Evolutionary conservation across 129 eudicot species (phyloP), one percentile per base, ranked within the genome.

Genomic region (Escallonia rubra): DNA sequence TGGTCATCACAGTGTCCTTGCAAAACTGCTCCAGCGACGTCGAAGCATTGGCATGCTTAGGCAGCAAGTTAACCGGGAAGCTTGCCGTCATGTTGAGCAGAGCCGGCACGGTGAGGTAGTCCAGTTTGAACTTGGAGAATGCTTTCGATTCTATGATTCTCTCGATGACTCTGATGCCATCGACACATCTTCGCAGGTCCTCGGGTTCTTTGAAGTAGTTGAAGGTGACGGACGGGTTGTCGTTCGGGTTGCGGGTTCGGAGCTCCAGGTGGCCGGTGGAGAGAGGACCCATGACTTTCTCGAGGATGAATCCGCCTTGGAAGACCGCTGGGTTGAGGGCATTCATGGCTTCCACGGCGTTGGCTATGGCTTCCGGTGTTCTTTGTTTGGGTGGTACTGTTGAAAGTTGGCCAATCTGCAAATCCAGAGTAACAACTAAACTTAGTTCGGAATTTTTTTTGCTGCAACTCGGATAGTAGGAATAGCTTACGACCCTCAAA

Each of bases 381-480:
- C 99, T 93, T 75, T 86, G 81, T 70, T 89, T 93, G 41, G 99
- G 99, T 51, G 96, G 96, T 50, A 93, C 44, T 2, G 95, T 93
- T 12, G 96, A 82, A 4, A 93, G 88, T 74, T 93, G 99, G 44
- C 99, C 99, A 61, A 93, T 93, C 99, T 93, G 74, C 45, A 59
- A 7, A 46, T 3, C 7, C 9, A 47, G 16, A 23, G 34, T 23
- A 23, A 23, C 34, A 23, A 23, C 34, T n/a, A 23, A 1, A 23
- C 1, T 23, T 0, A 23, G 34, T 23, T 23, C 1, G 34, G 34
- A 23, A 23, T 0, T 0, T 0, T 23, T 23, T 23, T 23, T 23
- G 34, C 34, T 23, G 34, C 34, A 23, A 1, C 34, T 23, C 34
- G 34, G 34, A 23, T 23, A 0, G 34, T 23, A 23, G 1, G 34